These are phyloP conservation scores for Dothideomycetes sp. DNA, from an alignment of 2,329 filamentous ascomycete genomes.

Conservation along the genomic window DNA sequence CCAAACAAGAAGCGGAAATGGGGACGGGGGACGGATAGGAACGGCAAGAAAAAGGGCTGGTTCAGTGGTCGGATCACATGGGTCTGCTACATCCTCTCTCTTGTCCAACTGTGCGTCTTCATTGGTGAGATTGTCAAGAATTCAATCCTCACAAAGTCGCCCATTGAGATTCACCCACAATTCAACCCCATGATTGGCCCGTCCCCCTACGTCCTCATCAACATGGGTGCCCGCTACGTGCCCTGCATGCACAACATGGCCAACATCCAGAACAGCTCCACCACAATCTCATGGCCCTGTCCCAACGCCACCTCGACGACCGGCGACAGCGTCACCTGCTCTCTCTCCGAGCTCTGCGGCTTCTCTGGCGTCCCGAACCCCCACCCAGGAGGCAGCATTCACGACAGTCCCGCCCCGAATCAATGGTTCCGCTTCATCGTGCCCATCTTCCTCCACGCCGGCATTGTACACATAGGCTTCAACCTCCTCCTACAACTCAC, in stretches of 20 bases:
- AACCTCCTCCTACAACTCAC: slow-evolving; percentile 88
- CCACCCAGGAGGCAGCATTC: slow-evolving; percentile 33
- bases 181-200: slow-evolving; percentile 99
- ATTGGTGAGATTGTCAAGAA: slow-evolving; percentile 80
- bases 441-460: slow-evolving; percentile 91
- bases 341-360: slow-evolving; percentile 71
- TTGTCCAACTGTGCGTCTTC: slow-evolving; percentile 73
- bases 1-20: slow-evolving; percentile 13
- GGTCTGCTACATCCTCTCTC: slow-evolving; percentile 70
- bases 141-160: slow-evolving; percentile 64
- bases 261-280: slow-evolving; percentile 42
- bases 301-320: slow-evolving; percentile 60
- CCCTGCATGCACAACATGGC: slow-evolving; percentile 87
- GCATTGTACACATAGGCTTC: slow-evolving; percentile 89
- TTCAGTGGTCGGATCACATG: slow-evolving; percentile 56
- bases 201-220: slow-evolving; percentile 80
- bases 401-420: slow-evolving; percentile 58
- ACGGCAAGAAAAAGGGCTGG: slow-evolving; percentile 24
- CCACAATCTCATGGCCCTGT: slow-evolving; percentile 58
- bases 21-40: slow-evolving; percentile 9
- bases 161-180: slow-evolving; percentile 66
- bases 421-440: slow-evolving; percentile 97
- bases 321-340: slow-evolving; percentile 49
- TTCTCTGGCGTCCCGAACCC: slow-evolving; percentile 68
- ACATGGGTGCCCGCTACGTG: slow-evolving; percentile 87